A percentile compares a stretch with the other conserved stretches of the same genome.
Conservation (phyloP, 139 green algal genomes). For the Chlamydomonas sp. region DNA sequence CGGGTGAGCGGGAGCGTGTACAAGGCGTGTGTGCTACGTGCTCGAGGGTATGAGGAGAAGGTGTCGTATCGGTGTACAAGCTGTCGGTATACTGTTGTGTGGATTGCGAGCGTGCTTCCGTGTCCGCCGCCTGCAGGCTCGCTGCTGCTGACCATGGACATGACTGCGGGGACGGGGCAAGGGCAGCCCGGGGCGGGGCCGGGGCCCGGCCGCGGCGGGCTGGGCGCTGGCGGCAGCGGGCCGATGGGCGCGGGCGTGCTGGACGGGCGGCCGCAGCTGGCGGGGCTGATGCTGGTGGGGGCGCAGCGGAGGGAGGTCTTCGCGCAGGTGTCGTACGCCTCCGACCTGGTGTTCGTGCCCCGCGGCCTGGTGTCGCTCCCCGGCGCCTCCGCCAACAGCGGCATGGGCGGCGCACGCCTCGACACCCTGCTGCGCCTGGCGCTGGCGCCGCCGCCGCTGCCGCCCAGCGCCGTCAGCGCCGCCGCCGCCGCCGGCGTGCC, state of each 20-base stretch:
- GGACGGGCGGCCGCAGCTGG: background rate
- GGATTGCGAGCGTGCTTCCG: background rate
- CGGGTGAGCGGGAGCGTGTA: background rate
- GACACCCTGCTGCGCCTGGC: constrained; percentile 64
- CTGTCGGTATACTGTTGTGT: background rate
- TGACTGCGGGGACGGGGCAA: background rate
- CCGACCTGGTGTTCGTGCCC: constrained; percentile 49
- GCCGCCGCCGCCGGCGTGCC: background rate
- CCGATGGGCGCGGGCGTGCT: background rate
- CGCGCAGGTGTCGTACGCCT: constrained; percentile 47
- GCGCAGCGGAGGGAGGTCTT: background rate
- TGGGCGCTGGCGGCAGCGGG: background rate
- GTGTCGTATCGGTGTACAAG: background rate
- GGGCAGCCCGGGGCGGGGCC: background rate
- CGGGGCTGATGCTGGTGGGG: background rate
- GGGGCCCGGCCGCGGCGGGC: background rate
- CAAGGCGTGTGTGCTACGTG: background rate
- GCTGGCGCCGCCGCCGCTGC: constrained; percentile 31
- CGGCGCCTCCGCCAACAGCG: constrained; percentile 45
- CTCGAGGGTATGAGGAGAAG: background rate
- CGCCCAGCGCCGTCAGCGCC: background rate
- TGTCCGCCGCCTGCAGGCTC: constrained; percentile 28
- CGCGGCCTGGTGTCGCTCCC: constrained; percentile 55
- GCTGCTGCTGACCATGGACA: constrained; percentile 16
- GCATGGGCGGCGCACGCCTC: constrained; percentile 59